Conservation (phyloP, 768 basidiomycete genomes). For the Gymnopilus junonius region DNA sequence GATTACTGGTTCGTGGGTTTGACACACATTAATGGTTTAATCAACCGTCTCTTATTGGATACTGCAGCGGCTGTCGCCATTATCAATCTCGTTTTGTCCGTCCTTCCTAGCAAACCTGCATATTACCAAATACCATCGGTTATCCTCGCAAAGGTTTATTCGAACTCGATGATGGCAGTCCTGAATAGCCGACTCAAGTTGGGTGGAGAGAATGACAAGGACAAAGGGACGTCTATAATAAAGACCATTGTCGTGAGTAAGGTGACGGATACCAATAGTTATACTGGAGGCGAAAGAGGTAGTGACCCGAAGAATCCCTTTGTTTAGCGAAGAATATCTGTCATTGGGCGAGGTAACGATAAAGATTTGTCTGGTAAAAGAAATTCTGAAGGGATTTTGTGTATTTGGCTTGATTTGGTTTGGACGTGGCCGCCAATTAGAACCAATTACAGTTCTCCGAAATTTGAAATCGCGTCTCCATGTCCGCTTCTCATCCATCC, state of each 20-base stretch:
- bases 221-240: too few species aligned
- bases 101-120: constrained; percentile 8
- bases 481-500: neutral
- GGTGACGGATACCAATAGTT: too few species aligned
- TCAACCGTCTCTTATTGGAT: neutral
- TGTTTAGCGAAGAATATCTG: too few species aligned
- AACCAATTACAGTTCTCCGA: neutral
- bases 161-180: constrained; percentile 14
- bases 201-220: too few species aligned
- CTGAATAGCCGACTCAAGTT: constrained; percentile 23
- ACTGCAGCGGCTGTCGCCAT: constrained; percentile 19
- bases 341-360: too few species aligned
- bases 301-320: too few species aligned
- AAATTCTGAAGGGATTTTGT: too few species aligned
- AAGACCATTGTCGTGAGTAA: too few species aligned
- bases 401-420: neutral
- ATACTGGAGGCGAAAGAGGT: too few species aligned
- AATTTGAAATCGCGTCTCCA: neutral
- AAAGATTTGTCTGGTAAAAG: too few species aligned
- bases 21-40: neutral
- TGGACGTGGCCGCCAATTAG: neutral
- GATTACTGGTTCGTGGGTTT: constrained; percentile 12
- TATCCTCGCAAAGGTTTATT: constrained; percentile 21
- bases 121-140: constrained; percentile 13
- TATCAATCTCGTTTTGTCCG: constrained; percentile 12